Evolutionary conservation across 345 rosid species (phyloP), one percentile per base, ranked within the genome.

Genomic region (Camelina neglecta): DNA sequence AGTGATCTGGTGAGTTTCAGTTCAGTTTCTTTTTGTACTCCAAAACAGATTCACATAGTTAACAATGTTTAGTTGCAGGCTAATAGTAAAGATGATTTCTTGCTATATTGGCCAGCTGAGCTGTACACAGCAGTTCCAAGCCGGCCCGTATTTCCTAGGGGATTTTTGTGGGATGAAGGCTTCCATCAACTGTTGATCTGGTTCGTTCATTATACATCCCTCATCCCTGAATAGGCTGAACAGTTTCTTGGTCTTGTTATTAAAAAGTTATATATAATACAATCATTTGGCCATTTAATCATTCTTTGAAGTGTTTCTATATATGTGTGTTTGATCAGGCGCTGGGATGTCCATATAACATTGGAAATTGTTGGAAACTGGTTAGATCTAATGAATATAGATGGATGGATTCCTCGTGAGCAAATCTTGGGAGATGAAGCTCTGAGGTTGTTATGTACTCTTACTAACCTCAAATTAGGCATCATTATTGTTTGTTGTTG

Each of bases 101-200:
- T 92, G 79, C 79, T 81, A 67, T 95, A 92, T 71, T 95, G 97
- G 99, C 98, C 96, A 48, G 97, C 97, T 60, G 98, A 92, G 82
- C 87, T 95, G 63, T 89, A 88, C 82, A 87, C 98, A 5, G 96
- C 99, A 50, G 98, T 95, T 76, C 99, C 99, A 44, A 89, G 98
- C 82, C 83, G 99, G 59, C 92, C 98, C 2, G 76, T 85, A 67
- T 92, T 95, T 71, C 97, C 98, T 1, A 85, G 99, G 81, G 97
- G 98, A 50, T 95, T 95, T 76, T 75, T 89, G n/a, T 95, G 98
- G 98, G 97, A 95, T 81, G 99, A 95, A 95, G 99, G 98, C 62
- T 95, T 92, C 71, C 97, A 92, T 87, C 99, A 92, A 69, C 29
- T 95, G 69, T 65, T 89, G 78, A 85, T 95, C 82, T 83, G 98